Conservation (phyloP, 352 stramenopile species). For the Peronosclerospora sorghi region DNA sequence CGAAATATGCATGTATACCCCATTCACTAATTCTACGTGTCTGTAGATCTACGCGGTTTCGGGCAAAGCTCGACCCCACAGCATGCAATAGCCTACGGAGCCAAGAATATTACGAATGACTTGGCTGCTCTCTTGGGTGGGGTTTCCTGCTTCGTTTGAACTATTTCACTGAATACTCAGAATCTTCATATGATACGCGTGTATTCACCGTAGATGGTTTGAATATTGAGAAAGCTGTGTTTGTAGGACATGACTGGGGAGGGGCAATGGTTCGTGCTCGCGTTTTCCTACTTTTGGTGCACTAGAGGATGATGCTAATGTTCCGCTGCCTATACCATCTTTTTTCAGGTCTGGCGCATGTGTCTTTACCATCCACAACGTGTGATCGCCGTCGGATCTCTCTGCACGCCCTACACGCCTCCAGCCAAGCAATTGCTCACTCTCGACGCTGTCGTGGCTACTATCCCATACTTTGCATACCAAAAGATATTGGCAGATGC, state of each 20-base stretch:
- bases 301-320: no score
- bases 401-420: slow-evolving; percentile 54
- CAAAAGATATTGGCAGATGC: slow-evolving; percentile 29
- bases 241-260: slow-evolving; percentile 65
- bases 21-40: neutral
- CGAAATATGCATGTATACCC: neutral
- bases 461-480: slow-evolving; percentile 34
- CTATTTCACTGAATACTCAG: no score
- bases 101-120: slow-evolving; percentile 38
- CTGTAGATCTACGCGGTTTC: slow-evolving; percentile 38
- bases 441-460: slow-evolving; percentile 17
- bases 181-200: no score
- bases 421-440: slow-evolving; percentile 19
- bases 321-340: no score
- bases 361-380: slow-evolving; percentile 46
- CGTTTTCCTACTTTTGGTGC: no score
- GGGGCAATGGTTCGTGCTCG: slow-evolving; percentile 28
- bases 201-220: slow-evolving; percentile 41
- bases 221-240: slow-evolving; percentile 33
- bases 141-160: neutral
- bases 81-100: slow-evolving; percentile 25
- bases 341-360: no score
- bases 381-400: slow-evolving; percentile 32
- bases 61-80: slow-evolving; percentile 34
- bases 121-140: slow-evolving; percentile 27